Percentiles rank a stretch among this genome's conserved stretches.
These are phyloP conservation scores for Starmerella vaccinii DNA, from an alignment of 805 yeast genomes.

Conservation along the genomic window DNA sequence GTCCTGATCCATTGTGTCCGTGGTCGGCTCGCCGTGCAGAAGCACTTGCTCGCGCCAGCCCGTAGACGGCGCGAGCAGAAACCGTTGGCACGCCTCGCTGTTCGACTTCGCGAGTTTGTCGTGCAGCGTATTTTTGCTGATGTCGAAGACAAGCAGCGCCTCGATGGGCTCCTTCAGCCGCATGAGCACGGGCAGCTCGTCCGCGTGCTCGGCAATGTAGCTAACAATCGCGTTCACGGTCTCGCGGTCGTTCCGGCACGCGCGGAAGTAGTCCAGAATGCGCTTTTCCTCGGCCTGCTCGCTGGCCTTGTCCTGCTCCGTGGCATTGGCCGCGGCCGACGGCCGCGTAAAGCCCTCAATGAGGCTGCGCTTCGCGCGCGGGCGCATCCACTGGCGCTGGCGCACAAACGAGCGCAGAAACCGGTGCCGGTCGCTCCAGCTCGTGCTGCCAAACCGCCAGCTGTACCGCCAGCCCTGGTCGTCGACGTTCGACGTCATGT, in stretches of 20 bases:
- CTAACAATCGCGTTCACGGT: constrained; percentile 13
- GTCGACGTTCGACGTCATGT: constrained; percentile 61
- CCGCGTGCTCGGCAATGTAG: constrained; percentile 15
- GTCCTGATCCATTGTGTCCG: not conserved
- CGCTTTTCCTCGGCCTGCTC: not conserved
- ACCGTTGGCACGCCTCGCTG: constrained; percentile 9
- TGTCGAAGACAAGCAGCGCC: constrained; percentile 16
- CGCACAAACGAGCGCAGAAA: constrained; percentile 53
- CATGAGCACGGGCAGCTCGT: constrained; percentile 8
- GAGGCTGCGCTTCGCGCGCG: constrained; percentile 19
- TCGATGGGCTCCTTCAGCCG: constrained; percentile 9
- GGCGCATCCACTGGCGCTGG: constrained; percentile 54
- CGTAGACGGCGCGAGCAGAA: constrained; percentile 14
- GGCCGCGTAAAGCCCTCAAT: not conserved
- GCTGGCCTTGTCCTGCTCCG: not conserved
- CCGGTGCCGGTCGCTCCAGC: constrained; percentile 55
- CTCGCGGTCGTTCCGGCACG: constrained; percentile 26
- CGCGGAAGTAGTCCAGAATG: not conserved
- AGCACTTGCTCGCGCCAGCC: constrained; percentile 19
- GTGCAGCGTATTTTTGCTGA: constrained; percentile 16
- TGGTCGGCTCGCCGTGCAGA: constrained; percentile 17
- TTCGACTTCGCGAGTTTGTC: constrained; percentile 11
- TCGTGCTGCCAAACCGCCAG: constrained; percentile 37
- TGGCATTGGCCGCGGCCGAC: not conserved
- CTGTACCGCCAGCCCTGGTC: constrained; percentile 80